Evolutionary conservation across 352 stramenopile genomes (phyloP), one percentile per base, ranked within the genome.

Genomic region (Pythium volutum): DNA sequence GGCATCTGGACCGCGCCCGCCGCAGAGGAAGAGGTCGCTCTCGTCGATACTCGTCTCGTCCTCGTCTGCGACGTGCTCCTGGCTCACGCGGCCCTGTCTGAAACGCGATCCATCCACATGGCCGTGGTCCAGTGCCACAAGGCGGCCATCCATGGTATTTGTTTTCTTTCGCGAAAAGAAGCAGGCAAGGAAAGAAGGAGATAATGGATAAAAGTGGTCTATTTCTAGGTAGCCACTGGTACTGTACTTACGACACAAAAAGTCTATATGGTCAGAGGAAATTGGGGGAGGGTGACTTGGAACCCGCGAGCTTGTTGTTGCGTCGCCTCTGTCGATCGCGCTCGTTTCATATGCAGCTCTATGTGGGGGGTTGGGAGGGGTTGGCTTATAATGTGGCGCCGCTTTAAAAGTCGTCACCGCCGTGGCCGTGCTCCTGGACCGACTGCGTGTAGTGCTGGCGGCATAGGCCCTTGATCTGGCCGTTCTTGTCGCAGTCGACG

Each of bases 391-490:
- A 14, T 52, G 14, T 36, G n/a, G 48, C 27, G 4, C 10, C 33
- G 20, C n/a, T 2, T 56, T 15, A 56, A 34, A 34, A 64, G 22
- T 64, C 48, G 23, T 64, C 3, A 22, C 27, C 18, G 18, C 56
- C 52, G n/a, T 66, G 42, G 26, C 47, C 53, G 31, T 67, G 22
- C 31, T 63, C 46, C n/a, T 70, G 57, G 25, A 65, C 50, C 25
- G 63, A 70, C 51, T 58, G 48, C 39, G 64, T 62, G 57, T 66
- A 91, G 69, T 94, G 84, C 23, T 85, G 63, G 15, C 84, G 75
- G 54, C 85, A 94, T 15, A 91, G 74, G 0, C 85, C 85, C 41
- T 87, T 87, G 69, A 89, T 81, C 73, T 92, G 82, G 18, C 79
- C 79, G 72, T 91, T 94, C 71, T 94, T 94, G 62, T 72, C 67